A percentile compares a stretch with the other conserved stretches of the same genome.
phyloP scores from a whole-genome alignment of 768 basidiomycete species.

The Kwoniella sp. region DNA sequence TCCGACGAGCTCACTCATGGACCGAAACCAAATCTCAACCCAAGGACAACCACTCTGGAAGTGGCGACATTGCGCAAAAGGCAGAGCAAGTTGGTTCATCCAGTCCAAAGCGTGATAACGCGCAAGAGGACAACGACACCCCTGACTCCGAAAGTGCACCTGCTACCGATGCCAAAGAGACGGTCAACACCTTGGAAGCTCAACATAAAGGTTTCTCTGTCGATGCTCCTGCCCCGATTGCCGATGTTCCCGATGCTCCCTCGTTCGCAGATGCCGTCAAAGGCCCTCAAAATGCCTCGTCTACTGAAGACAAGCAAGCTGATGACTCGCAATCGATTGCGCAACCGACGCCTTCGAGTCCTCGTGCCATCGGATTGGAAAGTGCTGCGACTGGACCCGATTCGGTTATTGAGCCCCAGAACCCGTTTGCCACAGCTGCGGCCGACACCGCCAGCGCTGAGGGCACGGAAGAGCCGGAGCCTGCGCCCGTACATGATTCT shows the following conservation, averaged over 20 bases:
- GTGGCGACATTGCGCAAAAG: neutral
- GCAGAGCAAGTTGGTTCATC: neutral
- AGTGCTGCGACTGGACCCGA: constrained; percentile 10
- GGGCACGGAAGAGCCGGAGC: neutral
- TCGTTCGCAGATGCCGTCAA: constrained; percentile 29
- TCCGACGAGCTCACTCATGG: constrained; percentile 11
- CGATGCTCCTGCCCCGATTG: constrained; percentile 11
- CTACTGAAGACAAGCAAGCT: neutral
- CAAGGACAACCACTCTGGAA: neutral
- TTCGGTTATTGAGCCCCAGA: constrained; percentile 3
- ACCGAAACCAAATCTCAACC: neutral
- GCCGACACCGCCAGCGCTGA: neutral
- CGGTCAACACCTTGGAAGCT: neutral
- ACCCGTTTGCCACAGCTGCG: constrained; percentile 5
- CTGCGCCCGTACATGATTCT: neutral
- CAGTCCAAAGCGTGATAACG: neutral
- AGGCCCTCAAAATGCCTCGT: neutral
- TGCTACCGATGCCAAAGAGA: neutral
- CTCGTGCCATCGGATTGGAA: neutral
- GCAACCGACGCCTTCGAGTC: neutral
- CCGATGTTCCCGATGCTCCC: constrained; percentile 12
- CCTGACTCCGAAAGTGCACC: neutral
- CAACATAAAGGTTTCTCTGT: constrained; percentile 21
- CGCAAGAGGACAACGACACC: neutral
- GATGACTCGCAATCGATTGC: neutral